phyloP scores from a whole-genome alignment of 139 green algal genomes.

The Pedinophyceae sp. region DNA sequence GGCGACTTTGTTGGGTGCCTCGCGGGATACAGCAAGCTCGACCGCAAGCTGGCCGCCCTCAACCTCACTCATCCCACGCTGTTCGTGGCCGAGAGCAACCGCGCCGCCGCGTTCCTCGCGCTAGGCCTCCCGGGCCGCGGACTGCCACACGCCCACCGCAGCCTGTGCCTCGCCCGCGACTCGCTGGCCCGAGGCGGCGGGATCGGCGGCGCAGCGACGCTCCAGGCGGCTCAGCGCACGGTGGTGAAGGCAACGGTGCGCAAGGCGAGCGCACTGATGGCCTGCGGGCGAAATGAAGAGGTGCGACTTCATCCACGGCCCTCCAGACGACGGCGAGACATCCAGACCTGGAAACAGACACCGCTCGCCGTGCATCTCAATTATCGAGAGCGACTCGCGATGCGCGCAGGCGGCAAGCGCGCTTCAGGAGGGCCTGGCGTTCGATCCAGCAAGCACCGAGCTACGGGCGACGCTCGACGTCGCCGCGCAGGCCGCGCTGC shows the following conservation, averaged over 20 bases:
- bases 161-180: slow-evolving; percentile 13
- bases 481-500: slow-evolving; percentile 25
- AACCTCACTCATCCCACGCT: slow-evolving; percentile 16
- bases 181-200: slow-evolving; percentile 7
- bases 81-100: slow-evolving; percentile 23
- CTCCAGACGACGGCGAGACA: slow-evolving; percentile 3
- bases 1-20: slow-evolving; percentile 1
- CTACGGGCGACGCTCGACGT: slow-evolving; percentile 31
- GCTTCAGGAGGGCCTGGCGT: slow-evolving; percentile 25
- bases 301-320: slow-evolving; percentile 11
- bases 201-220: neutral
- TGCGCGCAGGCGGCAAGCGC: slow-evolving; percentile 13
- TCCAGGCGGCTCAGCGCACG: neutral
- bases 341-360: neutral
- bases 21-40: slow-evolving; percentile 12
- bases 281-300: slow-evolving; percentile 18
- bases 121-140: slow-evolving; percentile 23
- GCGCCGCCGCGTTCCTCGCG: slow-evolving; percentile 27
- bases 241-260: slow-evolving; percentile 29
- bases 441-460: slow-evolving; percentile 31
- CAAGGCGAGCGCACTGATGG: slow-evolving; percentile 38
- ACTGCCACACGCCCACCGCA: slow-evolving; percentile 15
- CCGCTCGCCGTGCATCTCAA: neutral
- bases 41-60: slow-evolving; percentile 10
- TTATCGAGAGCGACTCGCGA: no score